These are phyloP conservation scores for Xylaria sp. DNA, from an alignment of 495 filamentous ascomycete genomes.

Conservation along the genomic window DNA sequence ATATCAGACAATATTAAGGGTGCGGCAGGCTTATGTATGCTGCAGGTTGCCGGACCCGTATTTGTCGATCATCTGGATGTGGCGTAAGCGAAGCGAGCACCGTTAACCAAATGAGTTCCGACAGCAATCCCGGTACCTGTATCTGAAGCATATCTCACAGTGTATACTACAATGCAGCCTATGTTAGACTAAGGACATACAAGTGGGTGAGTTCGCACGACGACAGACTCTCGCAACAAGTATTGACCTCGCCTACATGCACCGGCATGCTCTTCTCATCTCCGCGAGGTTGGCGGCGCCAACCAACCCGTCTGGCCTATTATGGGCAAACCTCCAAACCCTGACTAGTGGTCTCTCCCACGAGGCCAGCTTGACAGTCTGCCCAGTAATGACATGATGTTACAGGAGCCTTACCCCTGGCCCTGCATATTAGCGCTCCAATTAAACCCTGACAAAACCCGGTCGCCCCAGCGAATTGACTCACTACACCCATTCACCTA, in stretches of 20 bases:
- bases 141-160: neutral
- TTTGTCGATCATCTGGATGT: slow-evolving; percentile 15
- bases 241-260: slow-evolving; percentile 7
- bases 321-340: slow-evolving; percentile 26
- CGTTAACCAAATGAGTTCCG: neutral
- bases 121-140: neutral
- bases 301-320: slow-evolving; percentile 19
- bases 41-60: slow-evolving; percentile 24
- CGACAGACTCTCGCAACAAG: slow-evolving; percentile 7
- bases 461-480: neutral
- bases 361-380: slow-evolving; percentile 10
- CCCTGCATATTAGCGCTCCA: slow-evolving; percentile 21
- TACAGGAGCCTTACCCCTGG: slow-evolving; percentile 20
- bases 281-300: slow-evolving; percentile 9
- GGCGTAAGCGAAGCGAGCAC: slow-evolving; percentile 10
- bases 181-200: neutral
- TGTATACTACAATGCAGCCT: neutral
- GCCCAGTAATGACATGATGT: neutral
- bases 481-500: slow-evolving; percentile 8
- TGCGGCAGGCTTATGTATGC: slow-evolving; percentile 23
- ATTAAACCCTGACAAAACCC: slow-evolving; percentile 12
- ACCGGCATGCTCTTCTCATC: slow-evolving; percentile 12
- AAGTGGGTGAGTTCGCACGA: neutral
- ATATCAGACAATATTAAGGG: slow-evolving; percentile 25
- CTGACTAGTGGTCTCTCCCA: neutral